These are phyloP conservation scores for Pichia sp. DNA, from an alignment of 1,139 yeast species.

Conservation along the genomic window DNA sequence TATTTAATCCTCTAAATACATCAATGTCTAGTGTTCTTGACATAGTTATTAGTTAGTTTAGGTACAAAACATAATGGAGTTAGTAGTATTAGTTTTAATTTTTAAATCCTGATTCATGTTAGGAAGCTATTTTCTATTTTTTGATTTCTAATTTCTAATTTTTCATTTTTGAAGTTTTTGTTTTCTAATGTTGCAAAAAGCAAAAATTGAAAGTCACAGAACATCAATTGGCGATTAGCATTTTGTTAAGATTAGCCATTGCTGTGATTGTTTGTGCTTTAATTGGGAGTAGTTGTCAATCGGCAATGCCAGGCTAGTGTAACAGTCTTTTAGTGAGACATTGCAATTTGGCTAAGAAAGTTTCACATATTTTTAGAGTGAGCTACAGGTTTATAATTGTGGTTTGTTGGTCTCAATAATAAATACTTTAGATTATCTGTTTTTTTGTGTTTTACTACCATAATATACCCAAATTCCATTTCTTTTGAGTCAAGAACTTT, in stretches of 20 bases:
- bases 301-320: background rate
- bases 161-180: background rate
- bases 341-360: background rate
- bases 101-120: background rate
- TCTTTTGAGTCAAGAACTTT: background rate
- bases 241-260: background rate
- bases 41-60: background rate
- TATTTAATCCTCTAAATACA: constrained; percentile 30
- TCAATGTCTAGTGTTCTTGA: constrained; percentile 16
- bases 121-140: too few relatives aligned
- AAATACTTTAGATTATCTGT: background rate
- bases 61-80: background rate
- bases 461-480: background rate
- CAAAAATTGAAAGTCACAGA: background rate
- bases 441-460: background rate
- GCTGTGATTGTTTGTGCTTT: background rate
- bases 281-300: background rate
- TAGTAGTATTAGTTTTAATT: too few relatives aligned
- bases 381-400: background rate
- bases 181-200: background rate
- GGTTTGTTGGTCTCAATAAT: background rate
- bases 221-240: background rate
- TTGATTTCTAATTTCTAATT: too few relatives aligned
- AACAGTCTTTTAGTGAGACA: background rate
- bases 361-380: background rate